Evolutionary conservation across 2,329 filamentous ascomycete species (phyloP).

Genomic region (Oidium heveae): DNA sequence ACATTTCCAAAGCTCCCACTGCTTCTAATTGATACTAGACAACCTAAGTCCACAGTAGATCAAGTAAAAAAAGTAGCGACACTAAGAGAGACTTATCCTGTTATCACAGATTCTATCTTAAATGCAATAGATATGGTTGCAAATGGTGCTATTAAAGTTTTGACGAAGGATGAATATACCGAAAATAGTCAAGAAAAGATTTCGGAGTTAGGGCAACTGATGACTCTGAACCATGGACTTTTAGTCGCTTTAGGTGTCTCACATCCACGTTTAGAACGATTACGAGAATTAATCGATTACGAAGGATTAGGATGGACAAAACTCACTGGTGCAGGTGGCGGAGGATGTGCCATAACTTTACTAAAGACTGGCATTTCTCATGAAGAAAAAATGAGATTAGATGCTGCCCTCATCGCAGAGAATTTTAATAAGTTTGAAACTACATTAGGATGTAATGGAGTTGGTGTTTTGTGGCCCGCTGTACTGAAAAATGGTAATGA

Average conservation of each 20-base stretch:
- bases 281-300: slow-evolving; percentile 76
- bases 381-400: slow-evolving; percentile 34
- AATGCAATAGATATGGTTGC: slow-evolving; percentile 61
- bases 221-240: slow-evolving; percentile 82
- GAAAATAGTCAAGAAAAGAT: slow-evolving; percentile 35
- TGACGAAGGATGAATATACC: slow-evolving; percentile 40
- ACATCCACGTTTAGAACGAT: slow-evolving; percentile 73
- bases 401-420: slow-evolving; percentile 38
- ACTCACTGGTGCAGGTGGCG: slow-evolving; percentile 82
- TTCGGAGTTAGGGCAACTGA: slow-evolving; percentile 59
- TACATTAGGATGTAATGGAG: slow-evolving; percentile 75
- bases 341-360: slow-evolving; percentile 83
- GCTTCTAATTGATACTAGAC: slow-evolving; percentile 69
- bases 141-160: slow-evolving; percentile 25
- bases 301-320: slow-evolving; percentile 91
- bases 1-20: slow-evolving; percentile 83
- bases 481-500: slow-evolving; percentile 66
- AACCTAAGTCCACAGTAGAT: slow-evolving; percentile 58
- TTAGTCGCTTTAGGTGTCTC: slow-evolving; percentile 82
- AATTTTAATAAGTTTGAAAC: slow-evolving; percentile 72
- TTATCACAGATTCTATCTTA: slow-evolving; percentile 56
- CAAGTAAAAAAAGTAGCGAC: slow-evolving; percentile 71
- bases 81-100: slow-evolving; percentile 46
- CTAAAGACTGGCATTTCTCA: slow-evolving; percentile 39
- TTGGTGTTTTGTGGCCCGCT: slow-evolving; percentile 84